Evolutionary conservation across 1,284 basidiomycete species (phyloP).

Genomic region (Ganoderma boninense): DNA sequence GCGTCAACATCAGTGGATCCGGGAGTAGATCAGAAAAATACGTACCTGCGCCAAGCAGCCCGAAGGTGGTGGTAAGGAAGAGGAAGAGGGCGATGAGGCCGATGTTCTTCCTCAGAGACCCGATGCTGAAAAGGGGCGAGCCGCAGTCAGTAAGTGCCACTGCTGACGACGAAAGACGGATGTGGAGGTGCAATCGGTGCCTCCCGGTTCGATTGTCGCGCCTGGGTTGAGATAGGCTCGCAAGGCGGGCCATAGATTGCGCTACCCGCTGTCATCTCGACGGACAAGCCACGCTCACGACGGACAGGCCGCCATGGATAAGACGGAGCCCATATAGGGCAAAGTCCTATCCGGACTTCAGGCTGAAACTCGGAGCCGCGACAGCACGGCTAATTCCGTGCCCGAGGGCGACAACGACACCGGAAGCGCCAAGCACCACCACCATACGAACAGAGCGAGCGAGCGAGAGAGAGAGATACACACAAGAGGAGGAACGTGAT

Average conservation of each 20-base stretch:
- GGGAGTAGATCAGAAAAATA: constrained; percentile 27
- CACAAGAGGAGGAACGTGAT: constrained; percentile 72
- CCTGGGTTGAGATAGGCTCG: neutral
- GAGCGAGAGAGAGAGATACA: constrained; percentile 35
- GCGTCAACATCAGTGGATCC: neutral
- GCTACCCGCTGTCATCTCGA: neutral
- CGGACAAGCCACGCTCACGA: neutral
- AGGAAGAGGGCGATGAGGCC: constrained; percentile 77
- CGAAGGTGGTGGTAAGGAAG: constrained; percentile 73
- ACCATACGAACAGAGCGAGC: neutral
- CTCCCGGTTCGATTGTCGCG: neutral
- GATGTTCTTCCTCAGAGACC: constrained; percentile 70
- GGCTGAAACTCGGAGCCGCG: neutral
- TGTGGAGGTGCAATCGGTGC: neutral
- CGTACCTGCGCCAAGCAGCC: constrained; percentile 60
- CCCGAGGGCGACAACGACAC: neutral
- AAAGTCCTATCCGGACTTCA: neutral
- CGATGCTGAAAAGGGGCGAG: constrained; percentile 50
- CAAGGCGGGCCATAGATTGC: no score
- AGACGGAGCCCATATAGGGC: neutral
- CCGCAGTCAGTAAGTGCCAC: constrained; percentile 1
- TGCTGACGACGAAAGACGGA: neutral
- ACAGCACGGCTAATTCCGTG: neutral
- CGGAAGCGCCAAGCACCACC: neutral
- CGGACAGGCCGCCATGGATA: neutral